Base-by-base conservation (phyloP, 345 rosid species). In the Toxicodendron radicans region DNA sequence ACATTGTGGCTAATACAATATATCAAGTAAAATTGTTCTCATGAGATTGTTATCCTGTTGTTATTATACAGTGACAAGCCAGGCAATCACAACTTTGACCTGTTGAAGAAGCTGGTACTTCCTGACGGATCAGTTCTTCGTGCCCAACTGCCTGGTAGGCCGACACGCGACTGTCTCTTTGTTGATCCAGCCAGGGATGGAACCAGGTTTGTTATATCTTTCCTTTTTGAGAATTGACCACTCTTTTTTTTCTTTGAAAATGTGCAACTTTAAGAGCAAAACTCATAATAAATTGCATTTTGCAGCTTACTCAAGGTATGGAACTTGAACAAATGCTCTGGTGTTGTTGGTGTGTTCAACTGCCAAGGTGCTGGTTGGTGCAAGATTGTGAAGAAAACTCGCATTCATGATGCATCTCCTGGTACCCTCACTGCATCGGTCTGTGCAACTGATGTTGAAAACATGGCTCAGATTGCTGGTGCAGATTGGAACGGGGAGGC, bases 341-440 rank as follows among this genome's bases (percentile, higher is more conserved):
- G 99, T 21, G 88, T 95, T 41, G 96, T 93, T 2, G 98, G 99
- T 63, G 92, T 90, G 7, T 95, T 91, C 85, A 93, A 95, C 85
- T 95, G 99, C 81, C 99, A 95, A 84, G 99, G 99, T 62, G 97
- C 99, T 74, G 98, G 97, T 72, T 95, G 99, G 99, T 90, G 98
- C 90, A 91, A 85, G 84, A 66, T 85, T 5, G 72, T 75, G 5
- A 95, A 93, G 92, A 93, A 86, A 82, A 91, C 93, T 58, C 85
- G 86, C 56, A 89, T 95, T 74, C 99, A 95, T 78, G 91, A 95
- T 73, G 73, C 84, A 71, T 82, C 95, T 63, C 99, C 99, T 23
- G 93, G 96, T 23, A 91, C 96, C 51, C 97, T 92, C 68, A 82
- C 97, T 0, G 79, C 84, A 60, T 85, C 87, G 0, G 84, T 92